Base-by-base conservation (phyloP, 176 grass and related monocot species). In the Carex kokanica region DNA sequence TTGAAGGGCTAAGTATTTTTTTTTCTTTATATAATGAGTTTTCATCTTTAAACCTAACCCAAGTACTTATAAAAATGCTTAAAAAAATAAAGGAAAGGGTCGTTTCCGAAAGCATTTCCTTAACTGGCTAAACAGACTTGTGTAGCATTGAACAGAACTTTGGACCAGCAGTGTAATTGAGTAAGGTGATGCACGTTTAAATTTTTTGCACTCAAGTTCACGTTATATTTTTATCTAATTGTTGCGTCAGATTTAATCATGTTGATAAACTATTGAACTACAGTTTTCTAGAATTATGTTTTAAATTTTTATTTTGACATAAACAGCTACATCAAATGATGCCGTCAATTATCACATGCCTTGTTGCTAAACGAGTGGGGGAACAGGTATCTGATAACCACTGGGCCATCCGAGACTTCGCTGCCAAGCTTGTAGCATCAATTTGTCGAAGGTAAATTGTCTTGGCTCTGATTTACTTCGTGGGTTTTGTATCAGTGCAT, bases 251-350 rank as follows among this genome's bases (percentile, higher is more conserved):
- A 53, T 29, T 52, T 53, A 75, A 54, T 53, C 53, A 16, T 8
- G 47, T 15, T 75, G 12, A 77, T 77, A 77, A 18, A 31, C 29
- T 5, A 54, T 77, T 73, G 69, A 73, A 25, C 17, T 49, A 51
- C 17, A 73, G 47, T 73, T 47, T 49, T 8, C 17, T 72, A 47
- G 68, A 72, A 72, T 5, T 72, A 7, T 13, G 5, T 23, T 78
- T 79, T n/a, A 5, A 43, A 64, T 40, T 81, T 75, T 60, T 16
- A 49, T 78, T 43, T 87, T 60, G 15, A 73, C 52, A 68, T 80
- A 83, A 78, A 64, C 88, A 95, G 96, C 89, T 98, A 84, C 88
- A 90, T 90, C 95, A 98, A 84, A 67, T 98, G 86, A 98, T 98
- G 91, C 95, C 95, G 4, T 90, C 92, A 13, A 95, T 95, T 63